phyloP scores from a whole-genome alignment of 177 flowering plant genomes.

The Vitis hybrid region DNA sequence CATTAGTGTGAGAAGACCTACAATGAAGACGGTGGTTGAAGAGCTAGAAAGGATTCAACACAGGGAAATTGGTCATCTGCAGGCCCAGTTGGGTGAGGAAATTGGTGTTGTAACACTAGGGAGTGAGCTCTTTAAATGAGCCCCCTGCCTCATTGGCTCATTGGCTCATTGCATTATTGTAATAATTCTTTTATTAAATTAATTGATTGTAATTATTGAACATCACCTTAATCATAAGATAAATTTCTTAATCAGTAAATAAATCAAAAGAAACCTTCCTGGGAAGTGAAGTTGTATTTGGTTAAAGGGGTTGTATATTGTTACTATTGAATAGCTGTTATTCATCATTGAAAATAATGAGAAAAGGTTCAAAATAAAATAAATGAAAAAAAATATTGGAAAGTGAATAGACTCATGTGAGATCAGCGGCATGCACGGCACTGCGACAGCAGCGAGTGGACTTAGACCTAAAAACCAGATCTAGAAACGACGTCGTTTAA shows the following conservation, averaged over 20 bases:
- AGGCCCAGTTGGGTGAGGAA: constrained; percentile 25
- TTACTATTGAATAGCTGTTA: no score
- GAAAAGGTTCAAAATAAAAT: no score
- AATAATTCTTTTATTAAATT: constrained; percentile 10
- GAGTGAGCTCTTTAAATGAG: constrained; percentile 54
- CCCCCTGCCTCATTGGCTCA: not conserved
- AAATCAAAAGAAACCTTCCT: no score
- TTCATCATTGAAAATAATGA: no score
- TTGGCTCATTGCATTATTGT: not conserved
- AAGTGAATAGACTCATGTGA: no score
- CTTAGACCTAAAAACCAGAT: no score
- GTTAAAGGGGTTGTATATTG: no score
- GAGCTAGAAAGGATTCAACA: constrained; percentile 37
- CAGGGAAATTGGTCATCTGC: constrained; percentile 22
- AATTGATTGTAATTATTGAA: not conserved
- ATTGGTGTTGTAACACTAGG: constrained; percentile 43
- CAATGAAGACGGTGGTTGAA: constrained; percentile 31
- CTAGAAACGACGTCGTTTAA: not conserved
- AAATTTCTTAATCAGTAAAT: no score
- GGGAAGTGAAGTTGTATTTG: no score
- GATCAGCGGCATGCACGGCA: no score
- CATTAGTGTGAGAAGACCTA: constrained; percentile 26
- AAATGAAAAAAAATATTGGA: no score
- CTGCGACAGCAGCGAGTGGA: no score
- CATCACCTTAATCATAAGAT: not conserved